A percentile compares a stretch with the other conserved stretches of the same genome.
phyloP scores from a whole-genome alignment of 306 rosid genomes.

The Sindora glabra region DNA sequence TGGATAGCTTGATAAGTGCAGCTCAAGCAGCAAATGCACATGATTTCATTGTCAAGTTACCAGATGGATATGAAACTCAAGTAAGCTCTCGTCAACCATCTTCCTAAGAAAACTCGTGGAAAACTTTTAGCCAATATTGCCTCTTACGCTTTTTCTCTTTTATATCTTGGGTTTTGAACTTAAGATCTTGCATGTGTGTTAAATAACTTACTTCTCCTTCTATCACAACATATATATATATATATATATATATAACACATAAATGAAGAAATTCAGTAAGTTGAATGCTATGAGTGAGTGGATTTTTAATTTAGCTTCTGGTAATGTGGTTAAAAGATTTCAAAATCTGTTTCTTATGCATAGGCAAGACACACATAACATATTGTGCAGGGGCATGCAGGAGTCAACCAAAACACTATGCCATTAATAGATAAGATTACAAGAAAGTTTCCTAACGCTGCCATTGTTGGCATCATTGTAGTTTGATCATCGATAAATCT shows the following conservation, averaged over 20 bases:
- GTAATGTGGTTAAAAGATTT: constrained; percentile 3
- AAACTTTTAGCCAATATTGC: no score
- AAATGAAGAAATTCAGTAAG: background rate
- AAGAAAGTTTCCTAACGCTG: no score
- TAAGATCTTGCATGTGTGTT: no score
- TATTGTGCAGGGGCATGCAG: background rate
- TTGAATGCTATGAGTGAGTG: background rate
- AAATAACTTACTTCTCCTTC: no score
- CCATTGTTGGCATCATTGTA: background rate
- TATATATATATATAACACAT: no score
- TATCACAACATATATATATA: no score
- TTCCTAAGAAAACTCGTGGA: background rate
- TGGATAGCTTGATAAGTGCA: constrained; percentile 59
- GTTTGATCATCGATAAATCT: background rate
- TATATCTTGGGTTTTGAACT: no score
- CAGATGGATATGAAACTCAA: constrained; percentile 88
- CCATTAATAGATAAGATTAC: no score
- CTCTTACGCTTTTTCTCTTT: no score
- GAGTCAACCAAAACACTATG: no score
- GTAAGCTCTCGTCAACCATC: constrained; percentile 36
- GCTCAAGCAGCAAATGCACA: constrained; percentile 91
- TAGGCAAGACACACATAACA: background rate
- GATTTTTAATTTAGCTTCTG: background rate
- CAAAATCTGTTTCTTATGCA: background rate
- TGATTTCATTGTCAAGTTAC: constrained; percentile 63